Evolutionary conservation across 768 basidiomycete species (phyloP).

Genomic region (Sistotremastrum niveocremeum): DNA sequence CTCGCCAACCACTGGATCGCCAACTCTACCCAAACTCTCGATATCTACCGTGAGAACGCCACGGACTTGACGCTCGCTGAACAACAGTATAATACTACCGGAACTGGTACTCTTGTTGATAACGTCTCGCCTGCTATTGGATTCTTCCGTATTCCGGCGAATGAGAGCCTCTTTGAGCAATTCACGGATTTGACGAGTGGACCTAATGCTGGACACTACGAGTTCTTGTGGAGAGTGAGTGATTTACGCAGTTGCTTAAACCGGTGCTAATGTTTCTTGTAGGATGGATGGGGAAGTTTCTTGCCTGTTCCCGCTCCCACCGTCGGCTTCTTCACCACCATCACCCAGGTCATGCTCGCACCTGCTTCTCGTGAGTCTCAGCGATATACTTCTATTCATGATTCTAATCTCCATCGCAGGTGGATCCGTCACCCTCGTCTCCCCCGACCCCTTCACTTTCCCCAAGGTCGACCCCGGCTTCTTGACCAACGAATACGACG

Average conservation of each 20-base stretch:
- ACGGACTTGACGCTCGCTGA: slow-evolving; percentile 11
- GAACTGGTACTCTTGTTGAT: slow-evolving; percentile 4
- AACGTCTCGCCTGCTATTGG: not conserved
- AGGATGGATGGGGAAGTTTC: slow-evolving; percentile 4
- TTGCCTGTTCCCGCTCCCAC: slow-evolving; percentile 2
- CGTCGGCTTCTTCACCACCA: slow-evolving; percentile 10
- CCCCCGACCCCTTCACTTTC: slow-evolving; percentile 8
- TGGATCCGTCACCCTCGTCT: slow-evolving; percentile 8
- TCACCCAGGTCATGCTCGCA: slow-evolving; percentile 7
- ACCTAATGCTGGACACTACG: slow-evolving; percentile 6
- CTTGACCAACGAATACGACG: slow-evolving; percentile 14
- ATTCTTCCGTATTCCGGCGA: slow-evolving; percentile 4
- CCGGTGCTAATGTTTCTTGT: not conserved
- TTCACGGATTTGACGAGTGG: slow-evolving; percentile 8
- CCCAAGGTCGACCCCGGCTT: slow-evolving; percentile 10
- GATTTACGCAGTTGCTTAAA: not conserved
- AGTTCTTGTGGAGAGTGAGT: slow-evolving; percentile 6
- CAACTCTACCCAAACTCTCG: slow-evolving; percentile 4
- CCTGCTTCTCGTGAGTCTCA: slow-evolving; percentile 12
- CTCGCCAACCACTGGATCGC: slow-evolving; percentile 8
- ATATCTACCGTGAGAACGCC: slow-evolving; percentile 8
- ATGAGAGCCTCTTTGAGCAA: slow-evolving; percentile 3
- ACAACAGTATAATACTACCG: slow-evolving; percentile 6
- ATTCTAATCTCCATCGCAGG: slow-evolving; percentile 1
- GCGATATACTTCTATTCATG: too few relatives aligned